Evolutionary conservation across 768 basidiomycete species (phyloP).

Genomic region (Leucocoprinus birnbaumii): DNA sequence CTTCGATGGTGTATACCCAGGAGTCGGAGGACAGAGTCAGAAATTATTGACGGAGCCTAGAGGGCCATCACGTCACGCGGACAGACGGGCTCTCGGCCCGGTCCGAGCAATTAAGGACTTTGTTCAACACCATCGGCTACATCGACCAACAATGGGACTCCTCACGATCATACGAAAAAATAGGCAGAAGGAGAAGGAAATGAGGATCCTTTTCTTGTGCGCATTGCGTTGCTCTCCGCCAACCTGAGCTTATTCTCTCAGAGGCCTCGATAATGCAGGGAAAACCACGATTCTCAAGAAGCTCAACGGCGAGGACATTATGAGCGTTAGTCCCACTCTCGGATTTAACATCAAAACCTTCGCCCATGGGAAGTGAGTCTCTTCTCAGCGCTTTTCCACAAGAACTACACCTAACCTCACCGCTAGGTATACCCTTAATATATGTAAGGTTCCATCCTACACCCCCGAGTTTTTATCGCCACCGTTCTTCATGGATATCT

Average conservation of each 20-base stretch:
- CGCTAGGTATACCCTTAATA: constrained; percentile 73
- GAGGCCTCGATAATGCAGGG: constrained; percentile 97
- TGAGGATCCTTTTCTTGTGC: constrained; percentile 93
- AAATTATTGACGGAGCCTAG: background rate
- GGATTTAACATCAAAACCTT: constrained; percentile 99
- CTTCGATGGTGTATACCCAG: background rate
- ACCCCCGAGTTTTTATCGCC: constrained; percentile 5
- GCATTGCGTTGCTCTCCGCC: constrained; percentile 13
- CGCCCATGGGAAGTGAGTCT: constrained; percentile 76
- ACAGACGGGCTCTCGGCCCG: constrained; percentile 1
- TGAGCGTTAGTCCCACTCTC: constrained; percentile 85
- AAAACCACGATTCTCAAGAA: constrained; percentile 98
- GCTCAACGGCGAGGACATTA: constrained; percentile 89
- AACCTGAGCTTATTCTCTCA: constrained; percentile 26
- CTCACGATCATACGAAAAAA: constrained; percentile 98
- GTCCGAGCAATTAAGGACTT: background rate
- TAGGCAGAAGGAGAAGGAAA: constrained; percentile 91
- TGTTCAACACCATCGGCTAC: background rate
- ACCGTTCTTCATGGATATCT: constrained; percentile 7
- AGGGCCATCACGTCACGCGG: constrained; percentile 1
- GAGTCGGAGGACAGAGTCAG: background rate
- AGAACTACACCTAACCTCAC: constrained; percentile 16
- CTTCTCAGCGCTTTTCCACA: constrained; percentile 19
- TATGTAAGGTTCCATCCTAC: constrained; percentile 48
- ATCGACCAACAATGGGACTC: constrained; percentile 65